A percentile compares a stretch with the other conserved stretches of the same genome.
phyloP scores from a whole-genome alignment of 179 eudicot genomes.

The Patellifolia procumbens region DNA sequence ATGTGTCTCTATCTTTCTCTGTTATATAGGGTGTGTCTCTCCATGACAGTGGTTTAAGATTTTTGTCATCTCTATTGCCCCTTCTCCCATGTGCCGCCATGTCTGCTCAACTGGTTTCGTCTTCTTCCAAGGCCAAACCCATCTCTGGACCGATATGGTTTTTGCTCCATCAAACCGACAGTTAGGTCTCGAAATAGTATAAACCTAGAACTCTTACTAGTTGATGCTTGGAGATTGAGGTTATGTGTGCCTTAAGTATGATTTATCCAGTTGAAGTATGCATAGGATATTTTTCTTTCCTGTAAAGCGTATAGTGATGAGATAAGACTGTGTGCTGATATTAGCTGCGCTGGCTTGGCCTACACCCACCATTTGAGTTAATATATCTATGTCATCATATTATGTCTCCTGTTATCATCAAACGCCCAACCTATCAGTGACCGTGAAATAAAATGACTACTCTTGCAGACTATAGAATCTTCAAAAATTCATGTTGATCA shows the following conservation, averaged over 20 bases:
- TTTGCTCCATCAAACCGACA: neutral
- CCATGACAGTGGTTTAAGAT: neutral
- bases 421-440: neutral
- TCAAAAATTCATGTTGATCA: neutral
- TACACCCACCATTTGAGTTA: too few species aligned
- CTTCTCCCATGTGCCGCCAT: neutral
- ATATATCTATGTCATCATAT: neutral
- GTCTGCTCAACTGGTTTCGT: neutral
- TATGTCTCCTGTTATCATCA: neutral
- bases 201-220: neutral
- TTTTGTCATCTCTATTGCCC: neutral
- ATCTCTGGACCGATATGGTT: neutral
- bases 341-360: neutral
- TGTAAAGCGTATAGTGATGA: neutral
- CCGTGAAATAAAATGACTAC: too few species aligned
- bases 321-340: neutral
- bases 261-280: neutral
- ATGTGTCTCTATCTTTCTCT: neutral
- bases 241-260: neutral
- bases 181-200: constrained; percentile 1
- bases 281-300: neutral
- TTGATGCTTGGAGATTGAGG: neutral
- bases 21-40: neutral
- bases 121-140: neutral
- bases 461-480: too few species aligned